These are phyloP conservation scores for Trapa bicornis DNA, from an alignment of 345 rosid species.

Conservation along the genomic window DNA sequence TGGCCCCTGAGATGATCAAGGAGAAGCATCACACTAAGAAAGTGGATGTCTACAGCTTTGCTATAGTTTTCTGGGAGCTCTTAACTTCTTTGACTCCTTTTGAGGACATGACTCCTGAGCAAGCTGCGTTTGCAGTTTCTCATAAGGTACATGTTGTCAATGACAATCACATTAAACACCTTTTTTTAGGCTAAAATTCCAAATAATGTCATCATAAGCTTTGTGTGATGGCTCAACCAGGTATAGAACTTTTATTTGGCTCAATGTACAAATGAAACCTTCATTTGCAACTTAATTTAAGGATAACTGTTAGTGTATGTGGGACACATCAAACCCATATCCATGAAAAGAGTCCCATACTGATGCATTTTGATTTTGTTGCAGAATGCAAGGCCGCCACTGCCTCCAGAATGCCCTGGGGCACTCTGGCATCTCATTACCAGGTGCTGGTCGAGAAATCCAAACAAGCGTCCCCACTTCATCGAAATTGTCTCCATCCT, in stretches of 20 bases:
- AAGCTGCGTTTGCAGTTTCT: conserved; percentile 76
- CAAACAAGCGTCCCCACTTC: conserved; percentile 44
- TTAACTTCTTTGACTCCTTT: conserved; percentile 57
- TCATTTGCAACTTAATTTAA: no score
- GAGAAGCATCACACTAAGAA: conserved; percentile 59
- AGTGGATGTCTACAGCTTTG: conserved; percentile 73
- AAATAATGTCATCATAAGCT: no score
- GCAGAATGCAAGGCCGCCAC: conserved; percentile 68
- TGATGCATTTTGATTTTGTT: background rate
- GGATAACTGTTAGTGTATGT: no score
- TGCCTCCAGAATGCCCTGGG: conserved; percentile 41
- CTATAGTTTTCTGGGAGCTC: conserved; percentile 74
- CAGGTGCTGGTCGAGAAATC: conserved; percentile 59
- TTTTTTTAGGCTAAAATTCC: no score
- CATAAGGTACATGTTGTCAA: conserved; percentile 36
- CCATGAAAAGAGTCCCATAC: background rate
- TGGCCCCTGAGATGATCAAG: conserved; percentile 22
- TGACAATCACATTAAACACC: no score
- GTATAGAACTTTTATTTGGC: no score
- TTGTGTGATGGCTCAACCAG: no score
- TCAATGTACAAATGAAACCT: no score
- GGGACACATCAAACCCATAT: no score
- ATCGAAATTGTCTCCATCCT: no score
- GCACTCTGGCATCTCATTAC: conserved; percentile 43
- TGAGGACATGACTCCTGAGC: conserved; percentile 68